Base-by-base conservation (phyloP, 2,329 filamentous ascomycete genomes). In the Claviceps purpurea region DNA sequence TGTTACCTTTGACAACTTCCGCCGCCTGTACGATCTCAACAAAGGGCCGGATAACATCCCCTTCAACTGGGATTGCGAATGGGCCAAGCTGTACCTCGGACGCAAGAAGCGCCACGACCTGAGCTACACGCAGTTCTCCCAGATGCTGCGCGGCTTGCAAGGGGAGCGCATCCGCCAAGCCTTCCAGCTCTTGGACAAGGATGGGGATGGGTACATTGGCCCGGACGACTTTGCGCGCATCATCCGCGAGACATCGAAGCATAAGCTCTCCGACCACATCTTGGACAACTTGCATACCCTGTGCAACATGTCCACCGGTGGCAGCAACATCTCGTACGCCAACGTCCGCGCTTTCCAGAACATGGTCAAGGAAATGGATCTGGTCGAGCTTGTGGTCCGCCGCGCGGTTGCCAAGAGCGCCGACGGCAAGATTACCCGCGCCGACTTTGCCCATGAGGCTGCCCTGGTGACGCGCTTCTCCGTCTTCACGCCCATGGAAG, bases 341-440 rank as follows among this genome's bases (percentile, higher is more conserved):
- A 96, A 95, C 65, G 93, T 98, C 37, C 83, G 93, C 59, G 93
- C 93, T 40, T 98, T 98, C 74, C 90, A 95, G 73, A 98, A 98
- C 67, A 84, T 98, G 70, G 91, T 98, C 61, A 84, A 87, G 63
- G 90, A 97, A 71, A 96, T 98, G 88, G 93, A 98, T 63, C 78
- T 97, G 62, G 88, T 97, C 49, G 93, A 98, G 73, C 74, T 95
- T 59, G 89, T 98, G 64, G 80, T 98, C 58, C 83, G 89, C 59
- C 89, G 89, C 63, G 93, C 93, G 40, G 87, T 89, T 57, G 73
- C 75, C 60, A 89, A 90, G 73, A 94, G 87, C 67, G 60, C 72
- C 11, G 93, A 98, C 67, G 89, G 89, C 64, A 95, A 89, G 73
- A 97, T 98, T 65, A 96, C 91, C 4, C 82, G 89, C 50, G 79